phyloP scores from a whole-genome alignment of 768 basidiomycete genomes.

The Neoboletus brunneissimus region DNA sequence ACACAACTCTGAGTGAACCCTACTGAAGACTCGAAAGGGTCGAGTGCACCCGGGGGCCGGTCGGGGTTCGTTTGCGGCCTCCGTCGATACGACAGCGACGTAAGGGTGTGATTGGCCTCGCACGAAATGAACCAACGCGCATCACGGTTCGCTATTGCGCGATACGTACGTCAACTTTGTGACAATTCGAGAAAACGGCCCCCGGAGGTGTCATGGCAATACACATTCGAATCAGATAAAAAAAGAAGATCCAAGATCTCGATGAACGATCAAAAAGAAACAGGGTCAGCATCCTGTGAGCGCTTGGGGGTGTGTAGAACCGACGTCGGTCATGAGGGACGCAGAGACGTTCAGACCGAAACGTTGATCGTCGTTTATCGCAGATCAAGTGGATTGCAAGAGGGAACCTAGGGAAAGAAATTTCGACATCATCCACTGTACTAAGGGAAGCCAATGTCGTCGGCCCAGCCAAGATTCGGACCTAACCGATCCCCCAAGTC shows the following conservation, averaged over 20 bases:
- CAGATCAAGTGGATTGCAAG: neutral
- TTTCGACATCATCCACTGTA: neutral
- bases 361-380: neutral
- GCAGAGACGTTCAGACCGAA: neutral
- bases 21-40: no score
- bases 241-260: neutral
- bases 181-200: neutral
- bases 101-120: neutral
- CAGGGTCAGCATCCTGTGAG: no score
- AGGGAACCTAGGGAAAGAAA: neutral
- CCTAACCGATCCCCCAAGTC: constrained; percentile 25
- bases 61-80: neutral
- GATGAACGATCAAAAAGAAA: neutral
- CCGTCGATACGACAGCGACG: neutral
- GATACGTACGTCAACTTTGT: neutral
- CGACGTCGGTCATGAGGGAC: neutral
- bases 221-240: neutral
- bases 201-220: neutral
- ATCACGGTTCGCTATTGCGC: neutral
- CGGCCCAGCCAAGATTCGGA: constrained; percentile 24
- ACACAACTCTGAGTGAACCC: no score
- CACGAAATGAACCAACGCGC: neutral
- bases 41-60: no score
- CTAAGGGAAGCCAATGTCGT: constrained; percentile 26
- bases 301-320: neutral